A percentile compares a stretch with the other conserved stretches of the same genome.
These are phyloP conservation scores for Tephrocybe sp. DNA, from an alignment of 768 basidiomycete species.

Conservation along the genomic window DNA sequence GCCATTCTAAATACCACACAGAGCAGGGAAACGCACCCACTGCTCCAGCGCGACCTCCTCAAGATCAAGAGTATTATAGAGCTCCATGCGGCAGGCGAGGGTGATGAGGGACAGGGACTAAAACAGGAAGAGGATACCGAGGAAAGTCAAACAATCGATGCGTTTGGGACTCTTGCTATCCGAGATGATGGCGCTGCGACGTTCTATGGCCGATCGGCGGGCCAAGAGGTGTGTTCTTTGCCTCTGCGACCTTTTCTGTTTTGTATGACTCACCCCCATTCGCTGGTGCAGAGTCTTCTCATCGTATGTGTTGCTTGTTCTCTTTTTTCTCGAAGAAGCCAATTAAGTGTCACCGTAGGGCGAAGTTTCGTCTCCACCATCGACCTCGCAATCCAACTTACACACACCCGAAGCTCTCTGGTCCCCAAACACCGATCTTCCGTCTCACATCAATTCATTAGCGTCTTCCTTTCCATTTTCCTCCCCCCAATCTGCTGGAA, in stretches of 20 bases:
- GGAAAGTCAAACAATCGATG: constrained; percentile 58
- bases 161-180: constrained; percentile 70
- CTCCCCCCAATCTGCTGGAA: neutral
- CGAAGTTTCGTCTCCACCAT: constrained; percentile 24
- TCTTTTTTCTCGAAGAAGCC: neutral
- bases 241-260: neutral
- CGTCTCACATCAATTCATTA: constrained; percentile 26
- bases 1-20: constrained; percentile 50
- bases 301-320: constrained; percentile 41
- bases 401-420: neutral
- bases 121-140: constrained; percentile 29
- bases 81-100: constrained; percentile 56
- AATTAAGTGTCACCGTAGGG: constrained; percentile 25
- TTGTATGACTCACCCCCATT: constrained; percentile 1
- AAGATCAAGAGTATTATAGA: constrained; percentile 72
- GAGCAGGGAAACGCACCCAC: constrained; percentile 54
- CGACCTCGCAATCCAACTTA: neutral
- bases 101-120: constrained; percentile 24
- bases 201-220: constrained; percentile 73
- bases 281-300: constrained; percentile 44
- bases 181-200: constrained; percentile 69
- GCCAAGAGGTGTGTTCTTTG: constrained; percentile 56
- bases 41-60: constrained; percentile 59
- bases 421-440: constrained; percentile 13
- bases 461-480: constrained; percentile 47